Evolutionary conservation across 192 early-diverging fungal genomes (phyloP).

Genomic region (Rhizophagus prolifer): DNA sequence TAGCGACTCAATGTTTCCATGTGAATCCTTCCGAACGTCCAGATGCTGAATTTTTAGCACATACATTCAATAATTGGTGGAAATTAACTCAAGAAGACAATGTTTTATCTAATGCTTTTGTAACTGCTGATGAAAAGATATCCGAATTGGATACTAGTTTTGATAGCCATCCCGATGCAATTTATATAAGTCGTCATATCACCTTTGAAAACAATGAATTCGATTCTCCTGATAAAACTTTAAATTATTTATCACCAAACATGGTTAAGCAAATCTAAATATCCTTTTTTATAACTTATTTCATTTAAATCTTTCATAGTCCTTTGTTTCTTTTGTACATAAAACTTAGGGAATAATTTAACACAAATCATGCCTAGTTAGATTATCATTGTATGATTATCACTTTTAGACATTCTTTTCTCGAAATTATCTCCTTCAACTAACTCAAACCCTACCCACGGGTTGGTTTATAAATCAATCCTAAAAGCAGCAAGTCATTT

Average conservation of each 20-base stretch:
- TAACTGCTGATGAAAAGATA: not conserved
- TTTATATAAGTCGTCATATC: conserved; percentile 1
- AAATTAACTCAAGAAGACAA: not conserved
- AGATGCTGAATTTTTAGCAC: not conserved
- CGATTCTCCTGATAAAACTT: not conserved
- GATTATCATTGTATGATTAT: no score
- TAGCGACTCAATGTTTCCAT: conserved; percentile 14
- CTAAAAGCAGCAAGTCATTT: no score
- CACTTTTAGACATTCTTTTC: no score
- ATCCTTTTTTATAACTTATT: not conserved
- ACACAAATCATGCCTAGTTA: no score
- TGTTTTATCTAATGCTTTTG: not conserved
- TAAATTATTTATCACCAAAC: not conserved
- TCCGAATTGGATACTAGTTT: not conserved
- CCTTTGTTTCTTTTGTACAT: no score
- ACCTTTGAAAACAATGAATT: not conserved
- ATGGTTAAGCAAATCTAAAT: not conserved
- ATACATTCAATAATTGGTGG: not conserved
- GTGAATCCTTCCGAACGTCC: conserved; percentile 1
- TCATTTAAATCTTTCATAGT: no score
- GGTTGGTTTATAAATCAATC: no score
- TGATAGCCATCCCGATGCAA: not conserved
- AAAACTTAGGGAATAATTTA: no score
- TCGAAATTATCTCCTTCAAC: no score
- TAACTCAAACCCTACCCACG: no score